Conservation (phyloP, 225 moss, liverwort and hornwort genomes). For the Straminergon stramineum region DNA sequence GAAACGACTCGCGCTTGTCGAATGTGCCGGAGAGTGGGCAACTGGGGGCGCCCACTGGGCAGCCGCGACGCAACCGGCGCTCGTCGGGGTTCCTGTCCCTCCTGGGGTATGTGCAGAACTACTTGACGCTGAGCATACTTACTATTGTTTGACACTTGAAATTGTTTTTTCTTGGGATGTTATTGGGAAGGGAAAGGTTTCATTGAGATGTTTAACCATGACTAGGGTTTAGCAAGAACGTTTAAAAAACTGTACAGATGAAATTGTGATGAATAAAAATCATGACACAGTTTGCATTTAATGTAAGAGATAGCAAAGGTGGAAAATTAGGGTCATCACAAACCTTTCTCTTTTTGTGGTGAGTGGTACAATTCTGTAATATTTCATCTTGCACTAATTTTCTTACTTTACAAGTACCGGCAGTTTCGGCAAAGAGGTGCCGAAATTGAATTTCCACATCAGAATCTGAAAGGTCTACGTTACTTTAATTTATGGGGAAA, state of each 20-base stretch:
- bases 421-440: too few species aligned
- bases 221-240: too few species aligned
- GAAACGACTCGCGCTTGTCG: slow-evolving; percentile 25
- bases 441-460: too few species aligned
- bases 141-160: neutral
- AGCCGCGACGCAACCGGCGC: slow-evolving; percentile 28
- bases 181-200: neutral
- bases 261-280: too few species aligned
- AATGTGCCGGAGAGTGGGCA: slow-evolving; percentile 29
- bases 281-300: too few species aligned
- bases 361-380: neutral
- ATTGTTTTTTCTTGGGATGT: neutral
- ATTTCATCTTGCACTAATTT: neutral
- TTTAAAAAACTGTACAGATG: too few species aligned
- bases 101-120: slow-evolving; percentile 18
- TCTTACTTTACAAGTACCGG: too few species aligned
- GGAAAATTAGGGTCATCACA: neutral
- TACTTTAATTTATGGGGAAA: too few species aligned
- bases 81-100: slow-evolving; percentile 48
- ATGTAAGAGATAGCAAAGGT: too few species aligned
- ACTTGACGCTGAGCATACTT: neutral
- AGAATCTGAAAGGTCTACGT: too few species aligned
- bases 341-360: neutral
- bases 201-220: too few species aligned
- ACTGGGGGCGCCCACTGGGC: neutral